phyloP scores from a whole-genome alignment of 2,329 filamentous ascomycete genomes.

The Aspergillus puulaauensis region DNA sequence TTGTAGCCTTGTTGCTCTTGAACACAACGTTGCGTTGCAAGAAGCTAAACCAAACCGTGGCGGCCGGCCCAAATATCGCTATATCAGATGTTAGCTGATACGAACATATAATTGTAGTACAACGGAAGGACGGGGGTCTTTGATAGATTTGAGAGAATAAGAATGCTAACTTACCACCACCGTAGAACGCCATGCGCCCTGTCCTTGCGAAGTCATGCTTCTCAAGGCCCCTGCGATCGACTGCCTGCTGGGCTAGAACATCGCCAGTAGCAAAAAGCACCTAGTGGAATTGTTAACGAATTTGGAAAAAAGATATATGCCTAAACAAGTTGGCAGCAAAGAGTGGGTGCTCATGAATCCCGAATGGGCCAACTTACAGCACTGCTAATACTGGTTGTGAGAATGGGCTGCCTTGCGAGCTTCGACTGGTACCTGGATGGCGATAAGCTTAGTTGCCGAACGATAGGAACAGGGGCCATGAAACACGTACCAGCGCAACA shows the following conservation, averaged over 20 bases:
- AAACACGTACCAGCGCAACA: slow-evolving; percentile 38
- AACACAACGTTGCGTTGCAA: slow-evolving; percentile 70
- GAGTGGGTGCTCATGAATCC: background rate
- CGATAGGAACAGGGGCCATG: background rate
- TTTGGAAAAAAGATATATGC: background rate
- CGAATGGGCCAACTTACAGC: slow-evolving; percentile 51
- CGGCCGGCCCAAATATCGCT: slow-evolving; percentile 81
- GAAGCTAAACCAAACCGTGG: slow-evolving; percentile 82
- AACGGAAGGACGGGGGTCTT: background rate
- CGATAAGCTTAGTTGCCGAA: slow-evolving; percentile 17
- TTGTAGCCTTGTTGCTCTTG: slow-evolving; percentile 65
- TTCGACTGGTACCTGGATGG: slow-evolving; percentile 75
- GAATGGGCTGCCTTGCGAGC: slow-evolving; percentile 75
- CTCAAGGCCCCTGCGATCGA: slow-evolving; percentile 75
- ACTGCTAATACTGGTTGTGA: slow-evolving; percentile 89
- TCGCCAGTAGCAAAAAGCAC: slow-evolving; percentile 92
- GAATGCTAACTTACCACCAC: slow-evolving; percentile 42
- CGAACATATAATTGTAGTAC: background rate
- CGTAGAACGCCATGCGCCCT: slow-evolving; percentile 50
- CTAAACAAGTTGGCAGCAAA: background rate
- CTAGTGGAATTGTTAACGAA: slow-evolving; percentile 35
- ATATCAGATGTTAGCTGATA: slow-evolving; percentile 8
- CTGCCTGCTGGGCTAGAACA: slow-evolving; percentile 82
- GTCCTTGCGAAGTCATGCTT: slow-evolving; percentile 66
- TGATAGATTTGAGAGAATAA: background rate